These are phyloP conservation scores for Inga leiocalycina DNA, from an alignment of 306 rosid species.

Conservation along the genomic window DNA sequence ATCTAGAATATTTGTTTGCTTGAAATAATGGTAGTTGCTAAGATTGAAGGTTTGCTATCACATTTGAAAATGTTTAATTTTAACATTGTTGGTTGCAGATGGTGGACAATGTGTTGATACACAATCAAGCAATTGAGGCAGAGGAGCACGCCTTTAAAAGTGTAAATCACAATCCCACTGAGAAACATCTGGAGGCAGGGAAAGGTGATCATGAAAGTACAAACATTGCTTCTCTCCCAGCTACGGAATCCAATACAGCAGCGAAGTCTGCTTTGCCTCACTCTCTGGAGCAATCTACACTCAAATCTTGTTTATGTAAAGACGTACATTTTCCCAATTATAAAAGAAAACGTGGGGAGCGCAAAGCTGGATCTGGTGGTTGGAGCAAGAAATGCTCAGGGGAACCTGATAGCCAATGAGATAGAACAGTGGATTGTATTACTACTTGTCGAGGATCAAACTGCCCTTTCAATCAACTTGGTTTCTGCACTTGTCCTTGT, in stretches of 20 bases:
- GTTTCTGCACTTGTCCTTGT: neutral
- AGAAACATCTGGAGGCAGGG: conserved; percentile 45
- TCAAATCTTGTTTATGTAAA: conserved; percentile 52
- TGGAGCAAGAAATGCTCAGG: conserved; percentile 82
- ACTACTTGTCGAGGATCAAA: neutral
- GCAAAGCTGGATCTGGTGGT: conserved; percentile 76
- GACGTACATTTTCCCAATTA: conserved; percentile 60
- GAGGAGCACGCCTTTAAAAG: conserved; percentile 34
- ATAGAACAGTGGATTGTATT: conserved; percentile 15
- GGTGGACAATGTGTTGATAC: conserved; percentile 64
- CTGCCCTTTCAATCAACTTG: neutral
- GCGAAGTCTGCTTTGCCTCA: conserved; percentile 38
- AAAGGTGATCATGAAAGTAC: conserved; percentile 44
- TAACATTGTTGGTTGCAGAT: conserved; percentile 51
- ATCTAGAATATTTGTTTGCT: neutral
- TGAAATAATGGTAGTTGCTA: conserved; percentile 13
- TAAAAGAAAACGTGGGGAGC: conserved; percentile 88
- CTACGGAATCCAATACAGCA: conserved; percentile 40
- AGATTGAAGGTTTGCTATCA: neutral
- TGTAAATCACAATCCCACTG: conserved; percentile 27
- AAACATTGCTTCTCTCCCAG: conserved; percentile 39
- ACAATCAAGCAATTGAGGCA: conserved; percentile 58
- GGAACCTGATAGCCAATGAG: conserved; percentile 72
- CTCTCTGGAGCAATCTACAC: conserved; percentile 58
- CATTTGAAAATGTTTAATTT: conserved; percentile 8